Evolutionary conservation across 1,284 basidiomycete genomes (phyloP), one percentile per base, ranked within the genome.

Genomic region (Microbotryum scabiosae): DNA sequence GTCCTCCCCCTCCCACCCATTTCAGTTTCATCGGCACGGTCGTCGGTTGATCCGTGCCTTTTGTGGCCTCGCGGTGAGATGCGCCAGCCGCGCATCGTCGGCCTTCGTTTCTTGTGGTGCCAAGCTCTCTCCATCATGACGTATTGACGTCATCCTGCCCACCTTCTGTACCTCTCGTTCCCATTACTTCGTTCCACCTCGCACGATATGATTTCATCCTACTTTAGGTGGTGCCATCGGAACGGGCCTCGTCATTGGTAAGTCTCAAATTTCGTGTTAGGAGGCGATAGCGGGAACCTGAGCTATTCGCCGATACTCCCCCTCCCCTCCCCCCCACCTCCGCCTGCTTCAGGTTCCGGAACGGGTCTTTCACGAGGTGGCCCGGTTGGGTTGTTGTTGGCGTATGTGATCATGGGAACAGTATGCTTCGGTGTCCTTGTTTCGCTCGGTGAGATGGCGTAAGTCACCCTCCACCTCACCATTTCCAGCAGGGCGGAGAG

Each of bases 181-280:
- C 25, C 44, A 50, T 59, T 18, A 54, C 54, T 8, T 41, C 51
- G 9, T n/a, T 10, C 5, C n/a, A 18, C 36, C 5, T 41, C 36
- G 14, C 36, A 41, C 16, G 36, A 41, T 41, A 32, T 41, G 30
- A 26, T 26, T 30, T 12, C 2, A 32, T n/a, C 8, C 1, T 12
- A 25, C 23, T 48, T 78, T 82, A 36, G 82, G 82, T 30, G 82
- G 83, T 59, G 81, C 83, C 23, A 79, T 84, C 9, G 83, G 83
- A 9, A 88, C 86, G 26, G 87, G 87, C 72, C 77, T 89, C 28
- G 75, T 73, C 60, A 65, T 74, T 47, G 73, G 74, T 41, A 41
- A 41, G 36, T 41, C 36, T 5, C 36, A 41, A 20, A 71, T 71
- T 4, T 73, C 68, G 70, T 46, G 61, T 74, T 32, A 61, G 63